Conservation (phyloP, 257 asterid species). For the Primulina tabacum region DNA sequence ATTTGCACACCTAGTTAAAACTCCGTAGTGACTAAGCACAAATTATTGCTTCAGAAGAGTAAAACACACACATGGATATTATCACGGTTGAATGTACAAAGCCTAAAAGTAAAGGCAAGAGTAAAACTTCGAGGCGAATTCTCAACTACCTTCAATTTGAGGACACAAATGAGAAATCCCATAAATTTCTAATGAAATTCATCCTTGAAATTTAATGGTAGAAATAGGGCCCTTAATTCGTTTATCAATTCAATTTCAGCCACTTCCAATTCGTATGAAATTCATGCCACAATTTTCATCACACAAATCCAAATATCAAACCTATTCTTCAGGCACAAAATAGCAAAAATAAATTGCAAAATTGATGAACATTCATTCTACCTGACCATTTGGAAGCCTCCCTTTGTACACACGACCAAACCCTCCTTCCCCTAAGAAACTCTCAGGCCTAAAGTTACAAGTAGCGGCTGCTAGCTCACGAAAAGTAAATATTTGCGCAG, state of each 20-base stretch:
- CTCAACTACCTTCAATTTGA: not conserved
- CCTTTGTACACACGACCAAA: conserved; percentile 94
- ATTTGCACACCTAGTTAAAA: no score
- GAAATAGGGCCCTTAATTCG: not conserved
- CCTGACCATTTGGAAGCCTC: conserved; percentile 77
- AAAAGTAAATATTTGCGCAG: conserved; percentile 92
- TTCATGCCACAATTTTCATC: not conserved
- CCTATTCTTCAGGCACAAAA: not conserved
- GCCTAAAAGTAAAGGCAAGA: not conserved
- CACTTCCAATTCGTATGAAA: not conserved
- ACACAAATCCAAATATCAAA: not conserved
- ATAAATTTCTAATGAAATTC: not conserved
- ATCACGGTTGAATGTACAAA: not conserved
- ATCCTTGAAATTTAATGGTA: not conserved
- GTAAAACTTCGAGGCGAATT: not conserved
- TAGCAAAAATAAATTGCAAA: not conserved
- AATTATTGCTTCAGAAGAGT: not conserved
- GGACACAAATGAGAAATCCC: not conserved
- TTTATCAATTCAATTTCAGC: not conserved
- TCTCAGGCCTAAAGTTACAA: conserved; percentile 76
- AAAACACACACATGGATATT: no score
- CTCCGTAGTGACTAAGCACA: no score
- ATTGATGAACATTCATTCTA: conserved; percentile 25
- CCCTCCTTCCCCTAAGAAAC: conserved; percentile 96
- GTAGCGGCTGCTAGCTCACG: conserved; percentile 95